Base-by-base conservation (phyloP, 2,329 filamentous ascomycete genomes). In the Harringtonia aguacate region DNA sequence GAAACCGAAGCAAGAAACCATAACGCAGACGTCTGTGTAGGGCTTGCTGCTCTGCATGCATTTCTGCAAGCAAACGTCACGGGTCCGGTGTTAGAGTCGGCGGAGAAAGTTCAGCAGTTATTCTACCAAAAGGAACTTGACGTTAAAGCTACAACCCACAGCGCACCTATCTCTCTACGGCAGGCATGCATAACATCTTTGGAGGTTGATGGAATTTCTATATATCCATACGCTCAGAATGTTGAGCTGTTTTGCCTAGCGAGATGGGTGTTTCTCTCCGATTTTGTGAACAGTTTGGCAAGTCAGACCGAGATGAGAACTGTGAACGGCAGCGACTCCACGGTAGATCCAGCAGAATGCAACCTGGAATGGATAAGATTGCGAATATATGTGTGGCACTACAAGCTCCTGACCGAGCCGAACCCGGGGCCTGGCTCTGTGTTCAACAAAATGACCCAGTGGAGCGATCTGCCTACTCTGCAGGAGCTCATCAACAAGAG, bases 21-120 rank as follows among this genome's bases (percentile, higher is more conserved):
- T 22, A 8, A 4, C 15, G 15, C 9, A 45, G 50, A 7, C 4
- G 36, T 47, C 8, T 50, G 78, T 43, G 66, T 84, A 29, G 85
- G 79, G 10, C 65, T 86, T 39, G 79, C 83, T 1, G 76, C 82
- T 2, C 70, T 95, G 12, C 75, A 86, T 56, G 77, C 81, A 12
- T 95, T 95, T 58, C 63, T 95, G 15, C 89, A 95, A 60, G 79
- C 79, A 1, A 95, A 87, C 58, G 84, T 94, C 43, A 95, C 89
- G 4, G 89, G 89, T 0, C 89, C 89, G 1, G 81, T 87, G 0
- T 67, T 94, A n/a, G 64, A 69, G 7, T 42, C 46, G 4, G 47
- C 52, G 0, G 37, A 33, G 41, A 52, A 35, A 35, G 44, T 71
- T n/a, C 59, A 64, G 28, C 47, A 50, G 2, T 52, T 61, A 4